Evolutionary conservation across 1,284 basidiomycete species (phyloP), one percentile per base, ranked within the genome.

Genomic region (Heterobasidion irregulare): DNA sequence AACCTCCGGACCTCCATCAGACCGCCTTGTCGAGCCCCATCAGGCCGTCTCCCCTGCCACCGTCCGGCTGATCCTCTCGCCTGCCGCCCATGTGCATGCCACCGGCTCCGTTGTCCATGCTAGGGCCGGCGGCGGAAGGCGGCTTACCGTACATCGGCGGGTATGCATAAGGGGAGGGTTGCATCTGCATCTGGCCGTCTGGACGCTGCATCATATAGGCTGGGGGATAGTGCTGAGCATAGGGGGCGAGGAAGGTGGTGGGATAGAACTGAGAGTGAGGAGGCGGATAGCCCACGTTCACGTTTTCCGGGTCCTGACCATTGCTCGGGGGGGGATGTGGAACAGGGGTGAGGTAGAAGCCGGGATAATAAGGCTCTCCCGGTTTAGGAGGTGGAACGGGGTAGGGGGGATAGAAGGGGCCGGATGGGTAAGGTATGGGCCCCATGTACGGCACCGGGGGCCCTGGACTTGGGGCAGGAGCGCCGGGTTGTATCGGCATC

Each of bases 281-380:
- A 12, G 53, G 66, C 38, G 72, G 68, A 61, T 77, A 79, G 53
- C 66, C 66, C 58, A 61, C 59, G 38, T 41, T 66, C 58, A 61
- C 59, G 38, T 41, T 69, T 60, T 80, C 80, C 53, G 70, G 71
- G 32, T 80, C 79, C 56, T 78, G 73, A 44, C 70, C 70, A 13
- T 70, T 60, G 56, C 47, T 26, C n/a, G 69, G 64, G 57, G 74
- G 67, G 59, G 73, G 75, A 62, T 63, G 76, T 58, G 68, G 75
- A 56, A 72, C 46, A 15, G 53, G 53, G 56, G 68, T 61, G 13
- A 79, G 67, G 63, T 75, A 72, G 65, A 75, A 77, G 57, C 71
- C 76, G 53, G 76, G 77, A 62, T 74, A 79, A 50, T 75, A 66
- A 34, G 76, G 71, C 61, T 80, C 80, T 54, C 77, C 75, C 26